Evolutionary conservation across 768 basidiomycete genomes (phyloP), one percentile per base, ranked within the genome.

Genomic region (Obba rivulosa): DNA sequence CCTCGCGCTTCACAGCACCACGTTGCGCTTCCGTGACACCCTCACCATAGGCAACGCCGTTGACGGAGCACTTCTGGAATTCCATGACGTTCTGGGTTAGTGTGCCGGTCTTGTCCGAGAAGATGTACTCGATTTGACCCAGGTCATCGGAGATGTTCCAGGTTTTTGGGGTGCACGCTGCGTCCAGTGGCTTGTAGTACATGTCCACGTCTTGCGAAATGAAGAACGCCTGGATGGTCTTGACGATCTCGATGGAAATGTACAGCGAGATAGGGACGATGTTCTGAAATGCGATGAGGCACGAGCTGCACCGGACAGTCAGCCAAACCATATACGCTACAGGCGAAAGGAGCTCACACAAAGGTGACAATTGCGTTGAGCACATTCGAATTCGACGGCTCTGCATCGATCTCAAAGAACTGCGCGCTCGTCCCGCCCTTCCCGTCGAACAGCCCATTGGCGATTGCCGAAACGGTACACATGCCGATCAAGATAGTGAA

Each of bases 111-210:
- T 95, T 95, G 76, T 94, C 92, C 9, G 87, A 92, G 62, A 87
- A 87, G 61, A 87, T 75, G 65, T 95, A 99, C 71, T 97, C 94
- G 66, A 98, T 97, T 70, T 98, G 95, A 21, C 95, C 95, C 2
- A 99, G 81, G 69, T 98, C 95, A 63, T 98, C 95, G 3, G 92
- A 96, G 58, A 98, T 94, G 63, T 94, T 95, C 94, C 95, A 97
- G 4, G 91, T 94, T 66, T 97, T 97, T 22, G 95, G 94, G 3
- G 92, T 82, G 58, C 95, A 97, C 0, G 91, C 72, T 2, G 89
- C 85, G 62, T 96, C 83, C 64, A 85, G 85, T 34, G 85, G 81
- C 50, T 78, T 72, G 69, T 96, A 96, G 72, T 92, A 96, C 92
- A 98, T 94, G 66, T 97, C 94, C 55, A 92, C 59, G 62, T 98